Evolutionary conservation across 345 rosid genomes (phyloP), one percentile per base, ranked within the genome.

Genomic region (Brassica juncea): DNA sequence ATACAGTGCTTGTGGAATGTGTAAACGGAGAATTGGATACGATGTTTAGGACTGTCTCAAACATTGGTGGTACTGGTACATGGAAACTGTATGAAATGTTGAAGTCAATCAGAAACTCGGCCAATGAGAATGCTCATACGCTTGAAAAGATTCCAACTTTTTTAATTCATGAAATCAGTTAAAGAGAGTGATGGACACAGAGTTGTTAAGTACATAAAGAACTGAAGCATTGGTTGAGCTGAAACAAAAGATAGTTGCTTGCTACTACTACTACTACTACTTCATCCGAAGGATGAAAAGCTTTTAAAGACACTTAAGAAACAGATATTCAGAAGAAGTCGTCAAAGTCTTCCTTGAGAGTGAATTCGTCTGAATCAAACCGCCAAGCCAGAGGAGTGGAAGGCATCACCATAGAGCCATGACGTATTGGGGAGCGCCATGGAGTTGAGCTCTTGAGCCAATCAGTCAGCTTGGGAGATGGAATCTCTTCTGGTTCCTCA

Each of bases 301-400:
- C 16, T 75, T 52, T 8, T 4, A 25, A 47, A 68, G 66, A 62
- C 63, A 68, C 27, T 3, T 28, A 60, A 49, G 49, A 39, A 61
- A 28, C 71, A 62, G 58, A 52, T 25, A 37, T 3, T 80, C 42
- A 80, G 72, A 80, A 80, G 79, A 74, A 23, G 23, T 35, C 72
- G 1, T 75, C 83, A 32, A 8, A 35, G 76, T 81, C 90, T 55
- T 79, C 76, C 68, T 79, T 77, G 49, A 87, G 84, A 67, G 67
- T 68, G 82, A 84, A 86, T 31, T 85, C 88, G 64, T 78, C 81
- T 27, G 80, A 82, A 68, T 86, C 83, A 15, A 77, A 80, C 54
- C 60, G 70, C 87, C 88, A 83, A 4, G 83, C 73, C 34, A 83
- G 49, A 55, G 84, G 87, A 32, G 86, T 79, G 10, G 72, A 59